Evolutionary conservation across 345 rosid genomes (phyloP).

Genomic region (Eucalyptus pumila): DNA sequence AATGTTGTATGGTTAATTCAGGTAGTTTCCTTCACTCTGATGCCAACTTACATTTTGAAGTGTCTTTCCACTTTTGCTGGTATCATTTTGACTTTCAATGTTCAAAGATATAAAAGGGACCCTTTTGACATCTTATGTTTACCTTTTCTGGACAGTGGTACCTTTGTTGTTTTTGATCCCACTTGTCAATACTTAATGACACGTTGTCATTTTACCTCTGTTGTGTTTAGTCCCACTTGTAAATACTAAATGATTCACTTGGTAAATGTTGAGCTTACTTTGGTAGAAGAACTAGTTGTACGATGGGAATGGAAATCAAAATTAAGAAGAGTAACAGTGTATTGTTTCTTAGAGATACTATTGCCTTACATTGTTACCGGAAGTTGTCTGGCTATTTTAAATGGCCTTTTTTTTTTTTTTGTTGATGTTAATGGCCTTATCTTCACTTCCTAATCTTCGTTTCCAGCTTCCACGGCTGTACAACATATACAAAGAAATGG

Average conservation of each 20-base stretch:
- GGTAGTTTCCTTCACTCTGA: constrained; percentile 21
- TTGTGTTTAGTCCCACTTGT: background rate
- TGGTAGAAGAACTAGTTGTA: background rate
- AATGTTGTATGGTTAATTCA: constrained; percentile 99
- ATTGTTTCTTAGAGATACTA: background rate
- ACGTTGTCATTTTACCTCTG: background rate
- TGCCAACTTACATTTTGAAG: background rate
- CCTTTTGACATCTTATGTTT: background rate
- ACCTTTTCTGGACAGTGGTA: background rate
- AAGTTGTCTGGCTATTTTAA: background rate
- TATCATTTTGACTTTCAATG: background rate
- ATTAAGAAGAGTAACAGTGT: background rate
- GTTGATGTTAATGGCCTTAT: background rate
- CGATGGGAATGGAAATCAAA: background rate
- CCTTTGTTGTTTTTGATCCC: background rate
- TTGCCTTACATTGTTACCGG: background rate
- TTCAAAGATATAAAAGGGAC: background rate
- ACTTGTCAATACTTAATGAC: background rate
- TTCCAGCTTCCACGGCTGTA: constrained; percentile 92
- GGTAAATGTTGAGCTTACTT: background rate
- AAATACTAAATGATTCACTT: background rate
- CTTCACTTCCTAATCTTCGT: background rate
- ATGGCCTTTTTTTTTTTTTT: background rate
- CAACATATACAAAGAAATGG: constrained; percentile 98
- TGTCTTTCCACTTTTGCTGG: background rate